Conservation (phyloP, 805 yeast genomes). For the Nematodospora valgi region DNA sequence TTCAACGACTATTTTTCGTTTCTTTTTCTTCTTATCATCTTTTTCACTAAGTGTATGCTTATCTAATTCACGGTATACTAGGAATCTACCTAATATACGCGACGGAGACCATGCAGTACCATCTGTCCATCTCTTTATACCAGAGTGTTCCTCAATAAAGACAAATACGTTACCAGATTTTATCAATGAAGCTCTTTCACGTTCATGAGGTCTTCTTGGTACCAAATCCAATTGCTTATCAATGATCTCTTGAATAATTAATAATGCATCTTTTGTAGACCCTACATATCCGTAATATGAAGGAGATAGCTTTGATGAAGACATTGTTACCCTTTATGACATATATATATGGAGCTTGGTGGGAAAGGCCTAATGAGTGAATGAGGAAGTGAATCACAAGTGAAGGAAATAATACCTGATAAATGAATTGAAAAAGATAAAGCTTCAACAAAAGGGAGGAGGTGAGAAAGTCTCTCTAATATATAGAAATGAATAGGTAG, state of each 20-base stretch:
- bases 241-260: conserved; percentile 76
- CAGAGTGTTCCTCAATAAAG: conserved; percentile 76
- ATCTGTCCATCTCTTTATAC: conserved; percentile 94
- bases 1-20: conserved; percentile 15
- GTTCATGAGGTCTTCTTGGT: conserved; percentile 77
- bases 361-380: too few relatives aligned
- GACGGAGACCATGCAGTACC: conserved; percentile 95
- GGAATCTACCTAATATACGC: conserved; percentile 78
- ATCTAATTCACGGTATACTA: conserved; percentile 71
- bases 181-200: conserved; percentile 65
- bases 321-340: conserved; percentile 5
- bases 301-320: conserved; percentile 34
- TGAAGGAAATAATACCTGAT: too few relatives aligned
- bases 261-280: conserved; percentile 77
- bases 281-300: conserved; percentile 75
- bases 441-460: too few relatives aligned
- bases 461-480: too few relatives aligned
- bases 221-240: conserved; percentile 58
- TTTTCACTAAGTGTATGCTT: conserved; percentile 39
- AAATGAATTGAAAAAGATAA: too few relatives aligned
- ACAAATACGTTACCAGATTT: conserved; percentile 79
- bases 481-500: too few relatives aligned
- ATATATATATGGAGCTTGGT: too few relatives aligned
- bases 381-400: too few relatives aligned
- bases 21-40: conserved; percentile 41